Evolutionary conservation across 495 filamentous ascomycete species (phyloP).

Genomic region (Neurospora terricola): DNA sequence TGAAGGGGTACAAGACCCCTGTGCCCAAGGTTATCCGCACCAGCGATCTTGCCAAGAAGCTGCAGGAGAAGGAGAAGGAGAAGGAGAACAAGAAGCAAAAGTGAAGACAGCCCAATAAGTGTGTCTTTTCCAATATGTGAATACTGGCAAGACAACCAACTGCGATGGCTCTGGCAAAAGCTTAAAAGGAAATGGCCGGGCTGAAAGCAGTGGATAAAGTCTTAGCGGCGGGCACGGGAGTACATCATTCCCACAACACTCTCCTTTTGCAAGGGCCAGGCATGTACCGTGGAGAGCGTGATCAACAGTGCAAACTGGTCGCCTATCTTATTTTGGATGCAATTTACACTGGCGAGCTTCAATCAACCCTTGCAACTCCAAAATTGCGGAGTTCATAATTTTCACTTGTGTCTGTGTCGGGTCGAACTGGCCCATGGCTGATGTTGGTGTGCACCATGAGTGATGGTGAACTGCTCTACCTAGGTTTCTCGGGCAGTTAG

Average conservation of each 20-base stretch:
- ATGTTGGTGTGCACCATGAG: not conserved
- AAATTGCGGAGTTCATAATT: not conserved
- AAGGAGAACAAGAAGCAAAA: conserved; percentile 27
- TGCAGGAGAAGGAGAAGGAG: conserved; percentile 11
- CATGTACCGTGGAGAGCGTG: not conserved
- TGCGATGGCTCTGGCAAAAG: not conserved
- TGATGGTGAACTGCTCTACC: not conserved
- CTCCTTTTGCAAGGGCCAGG: not conserved
- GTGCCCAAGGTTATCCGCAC: conserved; percentile 34
- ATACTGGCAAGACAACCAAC: not conserved
- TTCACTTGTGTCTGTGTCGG: not conserved
- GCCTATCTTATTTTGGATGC: not conserved
- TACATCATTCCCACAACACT: not conserved
- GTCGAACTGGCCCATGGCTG: not conserved
- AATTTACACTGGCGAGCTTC: not conserved
- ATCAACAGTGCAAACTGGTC: not conserved
- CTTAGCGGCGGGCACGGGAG: not conserved
- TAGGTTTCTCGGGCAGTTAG: not conserved
- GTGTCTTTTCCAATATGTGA: not conserved
- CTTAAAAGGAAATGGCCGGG: not conserved
- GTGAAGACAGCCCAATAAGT: conserved; percentile 4
- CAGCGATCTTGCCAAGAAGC: conserved; percentile 34
- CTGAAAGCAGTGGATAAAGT: not conserved
- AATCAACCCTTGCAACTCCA: not conserved
- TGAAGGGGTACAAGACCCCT: conserved; percentile 26